Conservation (phyloP, 164 flowering plant genomes). For the Umbilicus rupestris region DNA sequence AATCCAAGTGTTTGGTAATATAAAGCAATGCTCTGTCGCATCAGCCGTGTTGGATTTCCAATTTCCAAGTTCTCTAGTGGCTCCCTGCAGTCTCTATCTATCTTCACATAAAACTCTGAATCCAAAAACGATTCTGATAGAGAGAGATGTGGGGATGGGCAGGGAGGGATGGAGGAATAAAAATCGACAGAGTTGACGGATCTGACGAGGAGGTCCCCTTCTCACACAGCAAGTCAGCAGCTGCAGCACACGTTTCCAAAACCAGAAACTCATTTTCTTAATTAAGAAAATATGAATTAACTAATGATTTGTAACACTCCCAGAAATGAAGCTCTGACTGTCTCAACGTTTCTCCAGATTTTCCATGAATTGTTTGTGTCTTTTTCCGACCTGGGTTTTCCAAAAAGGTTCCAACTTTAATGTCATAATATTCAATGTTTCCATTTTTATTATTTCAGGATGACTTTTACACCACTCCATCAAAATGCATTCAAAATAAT, state of each 20-base stretch:
- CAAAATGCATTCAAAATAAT: no score
- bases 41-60: not conserved
- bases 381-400: not conserved
- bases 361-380: not conserved
- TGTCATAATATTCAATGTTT: no score
- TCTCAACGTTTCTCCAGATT: not conserved
- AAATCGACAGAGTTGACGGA: constrained; percentile 2
- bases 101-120: not conserved
- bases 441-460: no score
- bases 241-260: constrained; percentile 6
- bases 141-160: not conserved
- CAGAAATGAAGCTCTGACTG: not conserved
- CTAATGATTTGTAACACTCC: not conserved
- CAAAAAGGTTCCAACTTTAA: not conserved
- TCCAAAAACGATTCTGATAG: not conserved
- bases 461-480: no score
- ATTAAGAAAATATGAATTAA: not conserved
- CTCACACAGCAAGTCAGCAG: not conserved
- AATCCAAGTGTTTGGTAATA: not conserved
- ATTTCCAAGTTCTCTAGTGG: not conserved
- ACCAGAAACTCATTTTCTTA: not conserved
- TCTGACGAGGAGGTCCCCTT: constrained; percentile 3
- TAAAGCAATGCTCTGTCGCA: no score
- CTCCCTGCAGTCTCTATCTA: not conserved
- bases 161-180: not conserved